A percentile compares a stretch with the other conserved stretches of the same genome.
These are phyloP conservation scores for Tephrocybe sp. DNA, from an alignment of 768 basidiomycete species.

Conservation along the genomic window DNA sequence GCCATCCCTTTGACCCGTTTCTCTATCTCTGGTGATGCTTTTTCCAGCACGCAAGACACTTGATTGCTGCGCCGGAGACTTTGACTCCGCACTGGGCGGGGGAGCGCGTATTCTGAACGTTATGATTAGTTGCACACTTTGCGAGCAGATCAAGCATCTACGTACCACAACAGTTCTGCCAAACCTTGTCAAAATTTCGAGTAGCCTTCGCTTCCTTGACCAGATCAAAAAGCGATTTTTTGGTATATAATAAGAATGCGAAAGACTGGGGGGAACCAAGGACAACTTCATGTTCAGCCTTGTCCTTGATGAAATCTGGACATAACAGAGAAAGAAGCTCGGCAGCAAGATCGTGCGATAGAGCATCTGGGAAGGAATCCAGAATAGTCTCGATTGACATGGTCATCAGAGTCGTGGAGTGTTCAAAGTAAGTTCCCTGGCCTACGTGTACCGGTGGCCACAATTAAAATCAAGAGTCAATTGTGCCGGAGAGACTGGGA, in stretches of 20 bases:
- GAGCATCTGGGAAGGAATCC: no score
- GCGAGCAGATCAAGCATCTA: not conserved
- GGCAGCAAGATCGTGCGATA: slow-evolving; percentile 1
- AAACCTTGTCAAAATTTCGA: not conserved
- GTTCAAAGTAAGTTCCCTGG: no score
- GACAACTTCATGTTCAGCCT: not conserved
- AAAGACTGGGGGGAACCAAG: slow-evolving; percentile 2
- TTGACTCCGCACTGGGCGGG: no score
- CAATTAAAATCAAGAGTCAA: no score
- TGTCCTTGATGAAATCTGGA: not conserved
- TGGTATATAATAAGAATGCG: not conserved
- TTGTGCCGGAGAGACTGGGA: no score
- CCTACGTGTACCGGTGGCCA: no score
- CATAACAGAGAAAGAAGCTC: not conserved
- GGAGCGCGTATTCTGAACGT: not conserved
- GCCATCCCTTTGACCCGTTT: no score
- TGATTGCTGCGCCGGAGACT: not conserved
- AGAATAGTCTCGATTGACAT: no score
- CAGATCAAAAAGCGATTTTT: not conserved
- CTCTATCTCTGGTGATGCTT: no score
- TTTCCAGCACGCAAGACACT: no score
- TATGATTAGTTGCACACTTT: not conserved
- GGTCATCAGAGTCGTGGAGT: no score
- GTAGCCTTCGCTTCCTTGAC: not conserved
- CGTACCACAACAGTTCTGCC: not conserved